Conservation (phyloP, 2,329 filamentous ascomycete genomes). For the Myrmaecium sp. region DNA sequence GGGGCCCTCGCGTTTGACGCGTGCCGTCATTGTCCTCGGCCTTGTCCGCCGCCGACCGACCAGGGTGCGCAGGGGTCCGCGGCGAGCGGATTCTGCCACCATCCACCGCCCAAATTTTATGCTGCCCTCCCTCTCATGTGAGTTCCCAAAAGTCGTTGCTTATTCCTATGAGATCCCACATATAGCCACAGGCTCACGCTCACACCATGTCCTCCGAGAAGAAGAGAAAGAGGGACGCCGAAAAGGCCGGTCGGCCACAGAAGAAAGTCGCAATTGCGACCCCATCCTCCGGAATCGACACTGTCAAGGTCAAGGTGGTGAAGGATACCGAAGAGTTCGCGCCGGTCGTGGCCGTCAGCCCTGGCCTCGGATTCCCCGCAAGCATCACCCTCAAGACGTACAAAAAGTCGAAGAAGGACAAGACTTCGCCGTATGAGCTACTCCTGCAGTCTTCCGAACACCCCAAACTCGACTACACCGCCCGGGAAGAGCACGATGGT, state of each 20-base stretch:
- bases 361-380: constrained; percentile 24
- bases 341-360: constrained; percentile 30
- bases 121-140: too few relatives aligned
- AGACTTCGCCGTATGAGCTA: constrained; percentile 28
- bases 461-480: constrained; percentile 41
- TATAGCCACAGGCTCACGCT: too few relatives aligned
- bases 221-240: constrained; percentile 21
- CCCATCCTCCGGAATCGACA: constrained; percentile 16
- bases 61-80: too few relatives aligned
- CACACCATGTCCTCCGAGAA: constrained; percentile 14
- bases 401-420: constrained; percentile 17
- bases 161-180: too few relatives aligned
- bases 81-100: too few relatives aligned
- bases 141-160: too few relatives aligned
- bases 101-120: too few relatives aligned
- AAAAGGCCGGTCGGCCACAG: constrained; percentile 12
- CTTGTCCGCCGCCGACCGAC: too few relatives aligned
- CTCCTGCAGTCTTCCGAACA: constrained; percentile 45
- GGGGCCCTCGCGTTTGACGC: too few relatives aligned
- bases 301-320: constrained; percentile 27
- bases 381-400: constrained; percentile 33
- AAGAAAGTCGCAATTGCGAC: constrained; percentile 30
- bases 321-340: constrained; percentile 30
- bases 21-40: too few relatives aligned
- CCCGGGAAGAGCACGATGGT: constrained; percentile 30